Evolutionary conservation across 2,329 filamentous ascomycete species (phyloP).

Genomic region (Sporothrix pallida): DNA sequence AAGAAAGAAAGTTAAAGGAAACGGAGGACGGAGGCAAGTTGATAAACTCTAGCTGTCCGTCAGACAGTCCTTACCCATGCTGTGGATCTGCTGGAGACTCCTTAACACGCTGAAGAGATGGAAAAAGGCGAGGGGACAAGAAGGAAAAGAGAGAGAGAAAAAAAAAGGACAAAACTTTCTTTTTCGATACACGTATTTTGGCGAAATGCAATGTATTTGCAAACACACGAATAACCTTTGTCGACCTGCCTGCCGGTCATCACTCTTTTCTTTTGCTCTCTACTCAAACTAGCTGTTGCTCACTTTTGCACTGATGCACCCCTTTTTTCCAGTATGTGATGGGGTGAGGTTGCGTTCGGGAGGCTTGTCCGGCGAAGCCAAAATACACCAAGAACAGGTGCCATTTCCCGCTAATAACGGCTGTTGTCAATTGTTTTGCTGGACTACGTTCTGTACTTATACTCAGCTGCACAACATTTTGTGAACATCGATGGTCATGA

Average conservation of each 20-base stretch:
- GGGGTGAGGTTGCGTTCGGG: constrained; percentile 21
- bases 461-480: neutral
- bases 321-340: constrained; percentile 16
- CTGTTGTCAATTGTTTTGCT: too few species aligned
- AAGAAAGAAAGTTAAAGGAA: neutral
- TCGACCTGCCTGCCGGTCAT: neutral
- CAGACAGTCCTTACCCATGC: too few species aligned
- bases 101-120: neutral
- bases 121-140: neutral
- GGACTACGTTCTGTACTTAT: too few species aligned
- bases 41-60: neutral
- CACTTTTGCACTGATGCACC: neutral
- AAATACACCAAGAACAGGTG: neutral
- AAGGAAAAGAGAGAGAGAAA: too few species aligned
- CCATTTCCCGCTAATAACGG: neutral
- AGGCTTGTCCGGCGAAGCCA: neutral
- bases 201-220: neutral
- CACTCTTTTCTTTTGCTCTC: neutral
- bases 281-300: neutral
- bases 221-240: neutral
- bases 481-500: neutral
- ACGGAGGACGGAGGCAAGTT: neutral
- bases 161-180: neutral
- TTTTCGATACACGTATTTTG: neutral
- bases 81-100: neutral